Evolutionary conservation across 768 basidiomycete genomes (phyloP).

Genomic region (Clavulina sp.): DNA sequence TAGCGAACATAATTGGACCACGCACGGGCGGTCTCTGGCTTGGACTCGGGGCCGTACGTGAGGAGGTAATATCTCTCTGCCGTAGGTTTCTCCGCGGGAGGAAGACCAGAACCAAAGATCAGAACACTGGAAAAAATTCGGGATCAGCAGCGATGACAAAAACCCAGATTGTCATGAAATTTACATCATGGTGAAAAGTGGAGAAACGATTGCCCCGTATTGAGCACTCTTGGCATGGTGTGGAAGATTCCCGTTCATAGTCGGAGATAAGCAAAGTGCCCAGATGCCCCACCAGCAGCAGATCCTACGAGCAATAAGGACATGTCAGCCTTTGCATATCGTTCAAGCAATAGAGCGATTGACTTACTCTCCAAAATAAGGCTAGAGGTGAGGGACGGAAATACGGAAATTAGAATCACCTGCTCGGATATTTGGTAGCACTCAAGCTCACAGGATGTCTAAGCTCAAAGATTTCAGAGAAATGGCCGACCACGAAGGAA

Average conservation of each 20-base stretch:
- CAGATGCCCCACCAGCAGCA: constrained; percentile 53
- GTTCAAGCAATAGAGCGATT: constrained; percentile 12
- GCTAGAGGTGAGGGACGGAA: no score
- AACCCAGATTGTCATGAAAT: constrained; percentile 13
- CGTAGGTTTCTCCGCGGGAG: constrained; percentile 48
- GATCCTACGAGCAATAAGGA: constrained; percentile 25
- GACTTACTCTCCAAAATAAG: constrained; percentile 53
- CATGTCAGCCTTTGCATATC: background rate
- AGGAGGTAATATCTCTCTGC: constrained; percentile 42
- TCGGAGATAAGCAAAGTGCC: constrained; percentile 41
- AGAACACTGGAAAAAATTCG: constrained; percentile 25
- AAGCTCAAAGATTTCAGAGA: constrained; percentile 31
- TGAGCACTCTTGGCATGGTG: constrained; percentile 34
- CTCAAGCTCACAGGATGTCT: no score
- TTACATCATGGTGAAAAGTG: constrained; percentile 46
- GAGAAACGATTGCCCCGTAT: constrained; percentile 41
- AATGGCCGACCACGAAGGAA: background rate
- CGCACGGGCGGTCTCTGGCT: constrained; percentile 19
- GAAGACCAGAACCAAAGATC: constrained; percentile 53
- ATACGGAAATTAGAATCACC: no score
- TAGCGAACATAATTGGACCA: constrained; percentile 42
- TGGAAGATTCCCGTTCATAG: constrained; percentile 28
- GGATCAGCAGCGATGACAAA: background rate
- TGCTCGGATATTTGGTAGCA: no score
- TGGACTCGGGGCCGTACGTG: constrained; percentile 25